phyloP scores from a whole-genome alignment of 495 filamentous ascomycete species.

The Evernia prunastri region DNA sequence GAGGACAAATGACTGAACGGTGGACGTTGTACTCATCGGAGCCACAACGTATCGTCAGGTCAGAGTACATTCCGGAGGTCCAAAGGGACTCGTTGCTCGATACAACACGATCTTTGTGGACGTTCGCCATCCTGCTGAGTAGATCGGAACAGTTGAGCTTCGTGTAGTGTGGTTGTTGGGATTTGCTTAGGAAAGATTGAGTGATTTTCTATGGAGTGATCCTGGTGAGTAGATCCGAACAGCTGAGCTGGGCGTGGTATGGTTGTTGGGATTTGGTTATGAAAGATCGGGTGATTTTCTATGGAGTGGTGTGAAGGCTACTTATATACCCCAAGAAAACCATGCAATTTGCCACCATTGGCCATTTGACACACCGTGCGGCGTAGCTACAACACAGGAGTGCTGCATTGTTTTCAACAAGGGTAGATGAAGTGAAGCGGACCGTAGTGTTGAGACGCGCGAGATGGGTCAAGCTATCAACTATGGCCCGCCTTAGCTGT shows the following conservation, averaged over 20 bases:
- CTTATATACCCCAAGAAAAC: no score
- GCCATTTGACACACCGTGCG: no score
- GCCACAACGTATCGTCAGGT: conserved; percentile 32
- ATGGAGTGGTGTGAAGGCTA: no score
- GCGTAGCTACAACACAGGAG: no score
- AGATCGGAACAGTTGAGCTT: neutral
- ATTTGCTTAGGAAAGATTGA: no score
- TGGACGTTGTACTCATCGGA: conserved; percentile 31
- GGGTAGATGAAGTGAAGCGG: neutral
- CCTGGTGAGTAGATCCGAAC: no score
- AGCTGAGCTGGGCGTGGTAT: no score
- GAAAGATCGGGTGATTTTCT: no score
- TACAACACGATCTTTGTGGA: neutral
- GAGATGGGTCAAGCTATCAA: neutral
- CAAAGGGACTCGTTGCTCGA: neutral
- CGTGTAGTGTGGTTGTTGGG: neutral
- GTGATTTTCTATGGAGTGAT: no score
- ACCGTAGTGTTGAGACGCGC: neutral
- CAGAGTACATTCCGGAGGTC: conserved; percentile 29
- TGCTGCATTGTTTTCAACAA: no score
- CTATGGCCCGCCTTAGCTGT: neutral
- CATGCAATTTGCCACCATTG: no score
- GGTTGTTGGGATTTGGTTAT: no score
- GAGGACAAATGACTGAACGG: conserved; percentile 31
- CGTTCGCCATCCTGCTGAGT: neutral